phyloP scores from a whole-genome alignment of 2,329 filamentous ascomycete genomes.

The Aspergillus brunneoviolaceus region DNA sequence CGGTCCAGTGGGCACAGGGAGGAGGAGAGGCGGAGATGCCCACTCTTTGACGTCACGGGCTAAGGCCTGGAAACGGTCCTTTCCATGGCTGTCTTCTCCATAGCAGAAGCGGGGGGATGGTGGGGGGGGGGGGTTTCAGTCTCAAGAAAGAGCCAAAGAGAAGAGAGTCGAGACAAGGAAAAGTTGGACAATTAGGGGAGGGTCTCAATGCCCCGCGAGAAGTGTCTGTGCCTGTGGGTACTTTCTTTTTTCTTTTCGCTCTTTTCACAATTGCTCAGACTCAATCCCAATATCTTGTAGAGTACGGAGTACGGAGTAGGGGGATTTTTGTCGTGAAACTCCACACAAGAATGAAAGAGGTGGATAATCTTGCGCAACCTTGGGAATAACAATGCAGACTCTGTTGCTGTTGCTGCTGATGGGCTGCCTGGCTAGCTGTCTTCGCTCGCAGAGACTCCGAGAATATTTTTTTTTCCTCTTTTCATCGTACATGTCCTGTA shows the following conservation, averaged over 20 bases:
- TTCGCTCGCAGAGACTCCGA: neutral
- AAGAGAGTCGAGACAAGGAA: neutral
- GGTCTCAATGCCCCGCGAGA: neutral
- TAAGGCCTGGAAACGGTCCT: conserved; percentile 3
- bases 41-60: conserved; percentile 6
- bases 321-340: neutral
- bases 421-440: neutral
- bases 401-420: neutral
- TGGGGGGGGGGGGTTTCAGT: too few species aligned
- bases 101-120: neutral
- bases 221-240: neutral
- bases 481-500: neutral
- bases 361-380: neutral
- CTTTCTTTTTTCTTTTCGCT: neutral
- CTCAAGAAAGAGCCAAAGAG: neutral
- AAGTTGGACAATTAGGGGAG: neutral
- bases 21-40: neutral
- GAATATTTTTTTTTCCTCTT: neutral
- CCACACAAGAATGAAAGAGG: neutral
- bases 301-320: too few species aligned
- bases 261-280: neutral
- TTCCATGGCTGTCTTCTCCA: neutral
- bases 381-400: neutral
- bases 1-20: neutral
- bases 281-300: too few species aligned